These are phyloP conservation scores for Metarhizium rileyi DNA, from an alignment of 2,329 filamentous ascomycete genomes.

Conservation along the genomic window DNA sequence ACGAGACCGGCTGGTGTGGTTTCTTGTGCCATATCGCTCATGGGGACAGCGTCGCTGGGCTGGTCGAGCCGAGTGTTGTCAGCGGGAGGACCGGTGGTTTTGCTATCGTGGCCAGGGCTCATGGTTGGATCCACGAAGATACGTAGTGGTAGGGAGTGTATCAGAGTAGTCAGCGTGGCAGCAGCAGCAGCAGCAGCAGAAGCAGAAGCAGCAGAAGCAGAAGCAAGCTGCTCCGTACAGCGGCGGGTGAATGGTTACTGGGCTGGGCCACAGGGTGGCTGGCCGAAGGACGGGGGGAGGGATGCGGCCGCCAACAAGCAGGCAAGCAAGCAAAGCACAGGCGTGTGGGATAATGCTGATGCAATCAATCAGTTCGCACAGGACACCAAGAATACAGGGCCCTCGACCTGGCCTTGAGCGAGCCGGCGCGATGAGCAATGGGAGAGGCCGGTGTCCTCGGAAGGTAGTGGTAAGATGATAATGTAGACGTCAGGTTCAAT, in stretches of 20 bases:
- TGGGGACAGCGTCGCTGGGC: conserved; percentile 27
- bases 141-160: no score
- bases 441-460: conserved; percentile 3
- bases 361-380: conserved; percentile 14
- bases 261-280: neutral
- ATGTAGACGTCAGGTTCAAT: conserved; percentile 5
- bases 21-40: conserved; percentile 23
- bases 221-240: no score
- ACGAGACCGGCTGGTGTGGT: conserved; percentile 4
- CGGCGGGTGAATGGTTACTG: no score
- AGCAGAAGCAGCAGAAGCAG: neutral
- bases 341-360: conserved; percentile 1
- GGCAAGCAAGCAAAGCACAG: neutral
- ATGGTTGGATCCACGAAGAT: conserved; percentile 25
- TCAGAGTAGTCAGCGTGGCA: no score
- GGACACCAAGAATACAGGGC: neutral
- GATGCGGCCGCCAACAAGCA: conserved; percentile 1
- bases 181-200: conserved; percentile 6
- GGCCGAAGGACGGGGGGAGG: neutral
- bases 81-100: conserved; percentile 9
- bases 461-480: conserved; percentile 1
- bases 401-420: neutral
- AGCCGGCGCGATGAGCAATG: neutral
- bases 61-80: conserved; percentile 23
- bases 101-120: conserved; percentile 18